Evolutionary conservation across 2,329 filamentous ascomycete species (phyloP).

Genomic region (Stagonosporopsis vannaccii): DNA sequence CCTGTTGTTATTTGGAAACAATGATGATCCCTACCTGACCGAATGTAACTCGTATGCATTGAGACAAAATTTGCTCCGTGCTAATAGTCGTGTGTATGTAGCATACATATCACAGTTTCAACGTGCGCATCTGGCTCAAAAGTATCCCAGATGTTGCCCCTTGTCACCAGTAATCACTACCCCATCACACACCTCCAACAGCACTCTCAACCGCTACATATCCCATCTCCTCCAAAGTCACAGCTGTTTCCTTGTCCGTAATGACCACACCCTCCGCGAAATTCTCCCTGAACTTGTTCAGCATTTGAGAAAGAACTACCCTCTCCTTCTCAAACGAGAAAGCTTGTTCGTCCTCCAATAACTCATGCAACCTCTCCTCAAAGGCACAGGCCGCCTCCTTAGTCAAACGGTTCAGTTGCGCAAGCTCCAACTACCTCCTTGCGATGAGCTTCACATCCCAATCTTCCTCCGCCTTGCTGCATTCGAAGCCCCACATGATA

Average conservation of each 20-base stretch:
- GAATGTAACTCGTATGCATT: no score
- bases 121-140: no score
- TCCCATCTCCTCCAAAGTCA: neutral
- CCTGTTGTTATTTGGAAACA: neutral
- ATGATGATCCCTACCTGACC: no score
- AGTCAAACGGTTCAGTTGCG: neutral
- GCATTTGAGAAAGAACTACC: neutral
- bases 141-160: no score
- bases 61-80: no score
- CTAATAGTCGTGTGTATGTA: no score
- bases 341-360: neutral
- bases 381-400: neutral
- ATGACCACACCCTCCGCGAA: neutral
- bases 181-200: neutral
- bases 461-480: neutral
- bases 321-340: neutral
- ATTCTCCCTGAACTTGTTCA: neutral
- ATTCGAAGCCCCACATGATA: conserved; percentile 9
- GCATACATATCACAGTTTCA: no score
- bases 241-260: neutral
- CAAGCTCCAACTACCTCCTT: neutral
- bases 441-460: neutral
- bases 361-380: neutral
- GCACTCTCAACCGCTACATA: neutral
- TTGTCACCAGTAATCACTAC: no score